A percentile compares a stretch with the other conserved stretches of the same genome.
These are phyloP conservation scores for Skeletonema potamos DNA, from an alignment of 108 stramenopile genomes.

Conservation along the genomic window DNA sequence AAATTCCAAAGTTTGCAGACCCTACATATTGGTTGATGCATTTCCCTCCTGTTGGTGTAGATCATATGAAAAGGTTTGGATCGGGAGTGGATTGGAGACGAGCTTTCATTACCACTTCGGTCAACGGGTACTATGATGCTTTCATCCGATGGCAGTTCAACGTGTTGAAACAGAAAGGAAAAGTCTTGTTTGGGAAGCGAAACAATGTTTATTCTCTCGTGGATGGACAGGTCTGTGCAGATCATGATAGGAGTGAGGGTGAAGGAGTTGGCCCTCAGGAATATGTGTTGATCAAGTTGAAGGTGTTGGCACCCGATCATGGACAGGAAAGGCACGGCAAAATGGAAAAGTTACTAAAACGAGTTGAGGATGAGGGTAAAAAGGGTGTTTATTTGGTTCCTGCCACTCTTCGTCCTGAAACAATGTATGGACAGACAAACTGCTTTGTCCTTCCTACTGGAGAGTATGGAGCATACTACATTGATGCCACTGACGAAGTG, in stretches of 20 bases:
- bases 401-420: constrained; percentile 98
- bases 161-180: constrained; percentile 72
- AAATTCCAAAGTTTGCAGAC: constrained; percentile 90
- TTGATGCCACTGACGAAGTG: constrained; percentile 85
- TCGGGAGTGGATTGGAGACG: constrained; percentile 95
- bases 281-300: constrained; percentile 96
- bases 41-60: constrained; percentile 94
- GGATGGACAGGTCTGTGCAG: constrained; percentile 98
- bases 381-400: constrained; percentile 90
- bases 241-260: constrained; percentile 96
- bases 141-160: constrained; percentile 97
- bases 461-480: constrained; percentile 96
- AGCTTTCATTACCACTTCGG: constrained; percentile 96
- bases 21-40: constrained; percentile 94
- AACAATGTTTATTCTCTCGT: constrained; percentile 94
- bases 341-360: constrained; percentile 63
- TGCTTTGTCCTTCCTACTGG: constrained; percentile 97
- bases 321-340: constrained; percentile 70
- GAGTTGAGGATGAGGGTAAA: constrained; percentile 35
- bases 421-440: constrained; percentile 99
- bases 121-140: constrained; percentile 97
- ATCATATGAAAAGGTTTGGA: constrained; percentile 92
- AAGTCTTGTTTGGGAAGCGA: constrained; percentile 93
- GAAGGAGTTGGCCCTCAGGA: constrained; percentile 99
- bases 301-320: constrained; percentile 86